phyloP scores from a whole-genome alignment of 1,139 yeast species.

The Kodamaea ohmeri region DNA sequence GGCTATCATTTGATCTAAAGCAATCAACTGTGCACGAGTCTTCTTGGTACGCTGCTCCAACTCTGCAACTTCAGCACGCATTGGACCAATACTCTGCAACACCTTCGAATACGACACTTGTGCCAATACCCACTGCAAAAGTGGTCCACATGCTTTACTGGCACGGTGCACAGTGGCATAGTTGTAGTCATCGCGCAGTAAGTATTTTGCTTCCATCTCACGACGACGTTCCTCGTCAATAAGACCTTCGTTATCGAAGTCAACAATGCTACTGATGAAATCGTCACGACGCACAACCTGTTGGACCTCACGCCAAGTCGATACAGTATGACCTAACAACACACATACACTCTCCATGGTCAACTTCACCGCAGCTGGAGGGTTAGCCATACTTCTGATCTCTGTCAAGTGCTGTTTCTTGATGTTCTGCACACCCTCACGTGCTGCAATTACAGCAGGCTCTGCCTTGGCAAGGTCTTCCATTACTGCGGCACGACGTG shows the following conservation, averaged over 20 bases:
- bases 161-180: slow-evolving; percentile 81
- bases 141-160: slow-evolving; percentile 93
- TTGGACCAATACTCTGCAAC: slow-evolving; percentile 70
- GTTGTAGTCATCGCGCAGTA: slow-evolving; percentile 63
- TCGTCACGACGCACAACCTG: slow-evolving; percentile 79
- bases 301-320: slow-evolving; percentile 82
- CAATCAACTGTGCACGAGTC: slow-evolving; percentile 66
- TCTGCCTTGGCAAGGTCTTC: slow-evolving; percentile 71
- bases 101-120: slow-evolving; percentile 72
- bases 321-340: slow-evolving; percentile 68
- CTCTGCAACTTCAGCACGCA: slow-evolving; percentile 59
- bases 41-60: slow-evolving; percentile 62
- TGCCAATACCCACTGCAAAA: slow-evolving; percentile 86
- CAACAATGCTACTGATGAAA: slow-evolving; percentile 79
- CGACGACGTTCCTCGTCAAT: slow-evolving; percentile 52
- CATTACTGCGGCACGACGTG: slow-evolving; percentile 56
- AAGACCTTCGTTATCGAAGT: slow-evolving; percentile 62
- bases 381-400: slow-evolving; percentile 82
- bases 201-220: slow-evolving; percentile 58
- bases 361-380: slow-evolving; percentile 84
- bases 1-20: slow-evolving; percentile 75
- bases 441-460: slow-evolving; percentile 83
- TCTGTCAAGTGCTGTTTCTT: slow-evolving; percentile 92
- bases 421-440: slow-evolving; percentile 82
- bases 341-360: slow-evolving; percentile 88